Evolutionary conservation across 352 stramenopile genomes (phyloP), one percentile per base, ranked within the genome.

Genomic region (Pythium vanterpoolii): DNA sequence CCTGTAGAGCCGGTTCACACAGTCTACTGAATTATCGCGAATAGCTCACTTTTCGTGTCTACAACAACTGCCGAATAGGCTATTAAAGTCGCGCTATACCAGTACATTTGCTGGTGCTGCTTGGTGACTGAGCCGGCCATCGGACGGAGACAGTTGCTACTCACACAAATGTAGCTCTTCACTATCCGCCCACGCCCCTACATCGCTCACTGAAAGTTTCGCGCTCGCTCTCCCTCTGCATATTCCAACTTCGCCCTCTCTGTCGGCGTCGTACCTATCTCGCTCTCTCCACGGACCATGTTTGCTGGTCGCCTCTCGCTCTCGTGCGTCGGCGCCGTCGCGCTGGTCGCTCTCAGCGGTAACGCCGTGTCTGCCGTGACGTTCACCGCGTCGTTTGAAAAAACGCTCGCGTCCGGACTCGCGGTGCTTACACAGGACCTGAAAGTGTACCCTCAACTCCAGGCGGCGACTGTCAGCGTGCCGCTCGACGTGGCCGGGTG

Each of bases 401-500:
- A 61, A 34, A 47, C 43, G 31, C 54, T 61, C 31, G 30, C 34
- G 7, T 21, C 54, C 23, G 30, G 34, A 14, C 55, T 62, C 44
- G 55, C 55, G 11, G 30, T 33, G 44, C 44, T 62, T 33, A 24
- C 46, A 45, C 44, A 48, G 34, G 55, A 62, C 11, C 6, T 62
- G 6, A 16, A 54, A 27, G 44, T 26, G 23, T 55, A 53, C 23
- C 55, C 55, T 16, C 23, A 62, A 16, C 44, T 62, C 1, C 44
- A 55, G 36, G 31, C 55, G 6, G 55, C 47, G 9, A 23, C 55
- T 13, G 23, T 42, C 31, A 34, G 34, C 18, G 55, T 62, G 31
- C 55, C 55, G n/a, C 44, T 55, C n/a, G 55, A 62, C 33, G 55
- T 62, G 24, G 55, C 44, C 19, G 55, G 55, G 24, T 62, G 55